A percentile compares a stretch with the other conserved stretches of the same genome.
phyloP scores from a whole-genome alignment of 495 filamentous ascomycete species.

The Oidiodendron maius region DNA sequence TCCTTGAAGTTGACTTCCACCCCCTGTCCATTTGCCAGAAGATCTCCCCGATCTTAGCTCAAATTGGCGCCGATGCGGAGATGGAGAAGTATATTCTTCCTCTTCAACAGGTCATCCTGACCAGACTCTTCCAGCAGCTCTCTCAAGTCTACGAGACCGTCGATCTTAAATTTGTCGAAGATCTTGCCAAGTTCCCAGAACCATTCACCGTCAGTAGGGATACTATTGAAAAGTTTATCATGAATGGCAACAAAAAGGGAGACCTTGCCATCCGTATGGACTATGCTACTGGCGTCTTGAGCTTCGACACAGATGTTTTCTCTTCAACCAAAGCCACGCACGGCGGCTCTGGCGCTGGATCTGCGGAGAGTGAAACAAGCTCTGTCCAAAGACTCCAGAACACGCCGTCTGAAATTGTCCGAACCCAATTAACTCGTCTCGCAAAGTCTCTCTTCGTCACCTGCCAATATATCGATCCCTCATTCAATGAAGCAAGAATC shows the following conservation, averaged over 20 bases:
- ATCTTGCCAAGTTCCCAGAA: constrained; percentile 92
- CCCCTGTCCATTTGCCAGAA: constrained; percentile 98
- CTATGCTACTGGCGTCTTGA: constrained; percentile 88
- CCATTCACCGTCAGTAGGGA: constrained; percentile 88
- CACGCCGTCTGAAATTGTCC: constrained; percentile 96
- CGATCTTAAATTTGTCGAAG: constrained; percentile 87
- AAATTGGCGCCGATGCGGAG: constrained; percentile 91
- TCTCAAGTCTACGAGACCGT: constrained; percentile 99
- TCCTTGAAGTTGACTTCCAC: constrained; percentile 98
- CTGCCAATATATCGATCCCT: constrained; percentile 89
- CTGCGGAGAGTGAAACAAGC: constrained; percentile 78
- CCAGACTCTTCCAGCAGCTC: constrained; percentile 95
- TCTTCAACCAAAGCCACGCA: constrained; percentile 92
- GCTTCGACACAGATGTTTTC: constrained; percentile 97
- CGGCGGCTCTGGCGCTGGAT: constrained; percentile 76
- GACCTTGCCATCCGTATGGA: constrained; percentile 95
- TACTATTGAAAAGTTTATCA: constrained; percentile 99
- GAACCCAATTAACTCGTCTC: constrained; percentile 85
- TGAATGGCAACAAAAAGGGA: constrained; percentile 99
- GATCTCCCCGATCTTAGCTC: constrained; percentile 89
- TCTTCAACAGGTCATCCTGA: constrained; percentile 96
- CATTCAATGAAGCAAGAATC: constrained; percentile 71
- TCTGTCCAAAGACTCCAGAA: constrained; percentile 93
- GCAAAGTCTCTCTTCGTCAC: constrained; percentile 88
- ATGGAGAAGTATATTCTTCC: constrained; percentile 95